phyloP scores from a whole-genome alignment of 352 stramenopile species.

The Phytophthora cactorum region DNA sequence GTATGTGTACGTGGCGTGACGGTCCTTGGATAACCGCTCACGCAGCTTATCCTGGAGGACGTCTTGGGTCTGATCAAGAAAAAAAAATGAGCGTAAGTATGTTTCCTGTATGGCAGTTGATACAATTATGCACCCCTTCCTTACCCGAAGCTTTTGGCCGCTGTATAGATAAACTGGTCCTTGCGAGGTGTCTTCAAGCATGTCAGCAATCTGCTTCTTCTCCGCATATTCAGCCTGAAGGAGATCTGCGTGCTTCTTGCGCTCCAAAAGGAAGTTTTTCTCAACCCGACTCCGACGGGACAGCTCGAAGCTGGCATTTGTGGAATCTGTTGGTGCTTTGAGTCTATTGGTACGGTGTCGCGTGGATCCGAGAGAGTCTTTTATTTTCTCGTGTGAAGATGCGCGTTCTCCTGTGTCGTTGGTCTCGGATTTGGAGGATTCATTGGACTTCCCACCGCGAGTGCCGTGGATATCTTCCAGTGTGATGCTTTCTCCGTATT shows the following conservation, averaged over 20 bases:
- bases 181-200: constrained; percentile 37
- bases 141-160: constrained; percentile 83
- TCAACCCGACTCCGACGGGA: constrained; percentile 46
- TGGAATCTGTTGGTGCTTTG: constrained; percentile 81
- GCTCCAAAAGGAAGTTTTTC: constrained; percentile 70
- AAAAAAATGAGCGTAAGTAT: constrained; percentile 6
- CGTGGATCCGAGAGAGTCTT: constrained; percentile 1
- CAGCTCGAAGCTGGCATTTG: constrained; percentile 72
- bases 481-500: constrained; percentile 92
- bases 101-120: background rate
- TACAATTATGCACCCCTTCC: background rate
- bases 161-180: constrained; percentile 86
- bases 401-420: constrained; percentile 8
- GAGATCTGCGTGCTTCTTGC: constrained; percentile 38
- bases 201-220: constrained; percentile 40
- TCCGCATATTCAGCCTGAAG: constrained; percentile 43
- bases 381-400: constrained; percentile 3
- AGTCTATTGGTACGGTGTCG: constrained; percentile 26
- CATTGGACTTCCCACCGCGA: constrained; percentile 7
- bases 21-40: constrained; percentile 48
- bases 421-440: constrained; percentile 11
- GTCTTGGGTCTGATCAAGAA: constrained; percentile 69
- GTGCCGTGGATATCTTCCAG: constrained; percentile 85
- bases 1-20: constrained; percentile 80
- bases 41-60: constrained; percentile 84